phyloP scores from a whole-genome alignment of 768 basidiomycete genomes.

The Russula brevipes region DNA sequence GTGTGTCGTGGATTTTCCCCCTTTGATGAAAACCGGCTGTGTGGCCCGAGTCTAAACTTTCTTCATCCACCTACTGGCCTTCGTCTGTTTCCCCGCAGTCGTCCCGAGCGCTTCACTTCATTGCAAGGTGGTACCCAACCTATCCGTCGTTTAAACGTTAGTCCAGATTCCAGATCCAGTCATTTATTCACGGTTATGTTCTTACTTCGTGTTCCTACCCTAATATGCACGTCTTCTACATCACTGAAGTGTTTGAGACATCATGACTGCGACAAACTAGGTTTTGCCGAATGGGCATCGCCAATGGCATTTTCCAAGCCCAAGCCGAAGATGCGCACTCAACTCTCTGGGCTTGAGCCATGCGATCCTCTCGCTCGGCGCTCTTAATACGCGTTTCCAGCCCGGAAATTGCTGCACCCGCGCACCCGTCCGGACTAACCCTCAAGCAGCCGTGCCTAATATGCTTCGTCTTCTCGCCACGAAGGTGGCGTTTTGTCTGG shows the following conservation, averaged over 20 bases:
- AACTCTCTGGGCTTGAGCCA: not conserved
- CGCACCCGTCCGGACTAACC: not conserved
- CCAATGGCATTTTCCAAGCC: conserved; percentile 1
- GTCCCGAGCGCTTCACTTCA: conserved; percentile 9
- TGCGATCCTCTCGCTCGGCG: not conserved
- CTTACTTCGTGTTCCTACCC: not conserved
- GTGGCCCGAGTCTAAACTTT: conserved; percentile 23
- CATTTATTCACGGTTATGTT: not conserved
- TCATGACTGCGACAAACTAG: not conserved
- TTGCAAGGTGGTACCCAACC: not conserved
- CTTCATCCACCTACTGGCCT: conserved; percentile 15
- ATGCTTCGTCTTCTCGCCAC: conserved; percentile 10
- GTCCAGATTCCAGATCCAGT: not conserved
- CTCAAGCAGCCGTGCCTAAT: not conserved
- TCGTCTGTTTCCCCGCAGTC: conserved; percentile 23
- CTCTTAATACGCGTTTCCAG: not conserved
- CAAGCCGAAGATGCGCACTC: not conserved
- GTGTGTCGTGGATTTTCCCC: not conserved
- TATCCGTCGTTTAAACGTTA: not conserved
- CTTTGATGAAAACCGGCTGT: conserved; percentile 8
- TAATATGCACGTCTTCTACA: not conserved
- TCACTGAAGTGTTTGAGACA: not conserved
- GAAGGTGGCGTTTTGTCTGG: not conserved
- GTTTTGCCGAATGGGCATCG: not conserved
- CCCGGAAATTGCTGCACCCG: conserved; percentile 6